Evolutionary conservation across 768 basidiomycete species (phyloP).

Genomic region (Phylloporus sp.): DNA sequence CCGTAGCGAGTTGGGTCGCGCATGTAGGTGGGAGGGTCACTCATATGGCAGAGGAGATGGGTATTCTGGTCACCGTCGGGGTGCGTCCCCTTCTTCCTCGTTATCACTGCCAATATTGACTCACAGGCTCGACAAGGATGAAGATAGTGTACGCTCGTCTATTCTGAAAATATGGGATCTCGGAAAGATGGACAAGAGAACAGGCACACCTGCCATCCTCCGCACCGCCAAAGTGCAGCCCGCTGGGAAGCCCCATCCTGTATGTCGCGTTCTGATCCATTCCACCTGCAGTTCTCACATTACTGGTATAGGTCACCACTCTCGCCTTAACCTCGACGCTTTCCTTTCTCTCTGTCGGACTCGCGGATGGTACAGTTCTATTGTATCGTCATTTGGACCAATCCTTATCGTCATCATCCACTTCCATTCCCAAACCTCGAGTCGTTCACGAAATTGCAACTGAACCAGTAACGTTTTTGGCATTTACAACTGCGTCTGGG

Average conservation of each 20-base stretch:
- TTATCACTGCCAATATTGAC: constrained; percentile 9
- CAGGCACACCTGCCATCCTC: constrained; percentile 56
- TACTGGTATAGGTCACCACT: constrained; percentile 55
- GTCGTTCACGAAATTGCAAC: constrained; percentile 77
- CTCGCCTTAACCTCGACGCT: constrained; percentile 75
- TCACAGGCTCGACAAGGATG: constrained; percentile 53
- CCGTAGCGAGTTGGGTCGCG: constrained; percentile 71
- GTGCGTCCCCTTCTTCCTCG: constrained; percentile 42
- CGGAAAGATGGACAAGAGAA: constrained; percentile 62
- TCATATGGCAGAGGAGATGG: constrained; percentile 80
- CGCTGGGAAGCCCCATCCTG: constrained; percentile 75
- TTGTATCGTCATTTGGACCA: constrained; percentile 91
- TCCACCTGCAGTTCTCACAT: background rate
- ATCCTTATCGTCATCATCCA: constrained; percentile 66
- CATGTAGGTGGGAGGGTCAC: constrained; percentile 78
- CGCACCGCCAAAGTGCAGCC: constrained; percentile 76
- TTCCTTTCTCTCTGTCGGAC: constrained; percentile 84
- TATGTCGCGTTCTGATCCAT: constrained; percentile 27
- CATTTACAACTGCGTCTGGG: constrained; percentile 53
- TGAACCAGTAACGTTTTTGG: constrained; percentile 91
- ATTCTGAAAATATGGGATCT: constrained; percentile 90
- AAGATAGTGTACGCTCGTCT: constrained; percentile 61
- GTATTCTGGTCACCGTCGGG: constrained; percentile 84
- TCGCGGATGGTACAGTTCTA: constrained; percentile 93
- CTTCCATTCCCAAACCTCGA: constrained; percentile 84